Evolutionary conservation across 1,284 basidiomycete genomes (phyloP), one percentile per base, ranked within the genome.

Genomic region (Cutaneotrichosporon dermatis): DNA sequence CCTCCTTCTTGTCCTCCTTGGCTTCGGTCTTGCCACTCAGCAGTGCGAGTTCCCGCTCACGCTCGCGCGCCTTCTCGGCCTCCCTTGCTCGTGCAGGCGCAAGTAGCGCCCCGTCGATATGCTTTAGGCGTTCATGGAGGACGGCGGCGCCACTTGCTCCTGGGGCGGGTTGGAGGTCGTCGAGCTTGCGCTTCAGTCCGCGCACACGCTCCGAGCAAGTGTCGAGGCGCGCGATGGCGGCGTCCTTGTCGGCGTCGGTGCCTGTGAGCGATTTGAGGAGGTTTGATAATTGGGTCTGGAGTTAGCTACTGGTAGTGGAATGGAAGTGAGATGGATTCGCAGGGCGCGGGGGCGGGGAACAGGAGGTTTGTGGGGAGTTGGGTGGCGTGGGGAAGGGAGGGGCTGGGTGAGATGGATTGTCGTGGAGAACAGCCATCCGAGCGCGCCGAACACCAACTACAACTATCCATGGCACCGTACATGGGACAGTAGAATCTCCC

Each of bases 141-240:
- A 57, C 52, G 9, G 34, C 46, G 13, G 54, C 45, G 25, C 55
- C 56, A 12, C 40, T 52, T 1, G 57, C 51, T 6, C 25, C 45
- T 2, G 59, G 42, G 6, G 54, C 52, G 3, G 60, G 60, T 55
- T 64, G 63, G 33, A 64, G 57, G 39, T 64, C 63, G 49, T 64
- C 63, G 35, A 78, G 76, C 71, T 79, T 79, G 35, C 77, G 69
- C 65, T 79, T 79, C 13, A 79, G 63, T 0, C 75, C 74, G 39
- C 68, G 69, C 11, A 74, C 63, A 12, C 76, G 64, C 25, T 79
- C 77, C 2, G 51, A 54, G 4, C 68, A 69, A 6, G 63, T 63
- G 52, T 71, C 74, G 4, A 79, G 55, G 60, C 72, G 75, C 25
- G 51, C 25, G 2, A 70, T 52, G 1, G 66, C 59, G 3, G 42